phyloP scores from a whole-genome alignment of 2,329 filamentous ascomycete species.

The Aureobasidium sp. region DNA sequence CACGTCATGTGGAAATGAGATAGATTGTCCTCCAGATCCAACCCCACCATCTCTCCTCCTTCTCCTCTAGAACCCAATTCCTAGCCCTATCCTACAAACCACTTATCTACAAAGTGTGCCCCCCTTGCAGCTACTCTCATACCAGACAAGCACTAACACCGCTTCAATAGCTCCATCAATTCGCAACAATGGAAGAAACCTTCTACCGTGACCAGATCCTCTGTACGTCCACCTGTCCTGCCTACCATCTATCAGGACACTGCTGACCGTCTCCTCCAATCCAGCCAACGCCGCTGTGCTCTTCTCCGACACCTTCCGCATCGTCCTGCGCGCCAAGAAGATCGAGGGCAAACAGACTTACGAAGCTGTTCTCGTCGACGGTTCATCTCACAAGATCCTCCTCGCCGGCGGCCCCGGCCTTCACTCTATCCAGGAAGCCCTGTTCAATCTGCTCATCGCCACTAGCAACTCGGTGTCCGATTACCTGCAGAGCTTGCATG shows the following conservation, averaged over 20 bases:
- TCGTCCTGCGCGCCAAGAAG: conserved; percentile 1
- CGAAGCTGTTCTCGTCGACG: conserved; percentile 10
- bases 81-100: not conserved
- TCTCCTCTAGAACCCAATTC: not conserved
- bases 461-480: not conserved
- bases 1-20: not conserved
- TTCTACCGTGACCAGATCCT: conserved; percentile 13
- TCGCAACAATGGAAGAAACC: conserved; percentile 11
- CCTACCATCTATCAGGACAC: not conserved
- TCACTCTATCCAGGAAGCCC: conserved; percentile 8
- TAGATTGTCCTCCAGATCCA: not conserved
- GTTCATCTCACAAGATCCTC: conserved; percentile 4
- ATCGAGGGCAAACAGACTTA: conserved; percentile 2
- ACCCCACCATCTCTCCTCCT: conserved; percentile 5
- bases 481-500: not conserved
- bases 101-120: not conserved
- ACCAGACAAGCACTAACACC: not conserved
- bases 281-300: conserved; percentile 10
- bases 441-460: conserved; percentile 4
- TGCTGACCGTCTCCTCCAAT: not conserved
- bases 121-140: too few relatives aligned
- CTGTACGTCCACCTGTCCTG: not conserved
- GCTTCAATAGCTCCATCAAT: not conserved
- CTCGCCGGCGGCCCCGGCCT: conserved; percentile 1
- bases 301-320: conserved; percentile 11